Evolutionary conservation across 371 early-diverging fungal species (phyloP).

Genomic region (Saksenaea oblongispora): DNA sequence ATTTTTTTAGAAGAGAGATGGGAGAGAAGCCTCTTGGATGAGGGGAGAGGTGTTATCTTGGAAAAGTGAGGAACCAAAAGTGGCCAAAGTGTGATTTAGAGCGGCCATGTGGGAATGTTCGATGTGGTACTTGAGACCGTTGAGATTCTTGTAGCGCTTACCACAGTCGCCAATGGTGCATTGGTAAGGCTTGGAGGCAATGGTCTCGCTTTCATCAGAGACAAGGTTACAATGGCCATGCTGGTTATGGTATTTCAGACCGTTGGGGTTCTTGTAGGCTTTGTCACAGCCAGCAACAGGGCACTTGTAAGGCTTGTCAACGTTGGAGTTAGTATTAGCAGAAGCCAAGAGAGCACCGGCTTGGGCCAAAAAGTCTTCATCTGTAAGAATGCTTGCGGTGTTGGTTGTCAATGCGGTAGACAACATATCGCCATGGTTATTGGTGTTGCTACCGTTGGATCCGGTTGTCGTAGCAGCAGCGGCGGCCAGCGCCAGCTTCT

Average conservation of each 20-base stretch:
- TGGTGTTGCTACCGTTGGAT: background rate
- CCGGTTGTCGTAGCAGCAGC: background rate
- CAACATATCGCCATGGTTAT: slow-evolving; percentile 15
- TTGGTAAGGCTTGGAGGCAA: slow-evolving; percentile 74
- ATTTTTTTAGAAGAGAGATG: slow-evolving; percentile 18
- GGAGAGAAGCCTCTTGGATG: slow-evolving; percentile 16
- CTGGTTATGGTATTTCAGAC: slow-evolving; percentile 94
- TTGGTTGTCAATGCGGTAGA: slow-evolving; percentile 17
- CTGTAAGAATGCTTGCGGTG: slow-evolving; percentile 22
- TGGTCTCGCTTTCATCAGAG: slow-evolving; percentile 45
- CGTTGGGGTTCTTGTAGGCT: slow-evolving; percentile 98
- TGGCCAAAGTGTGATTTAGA: slow-evolving; percentile 48
- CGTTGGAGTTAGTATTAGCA: slow-evolving; percentile 35
- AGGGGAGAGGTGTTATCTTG: slow-evolving; percentile 18
- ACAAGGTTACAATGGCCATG: slow-evolving; percentile 75
- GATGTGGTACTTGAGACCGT: slow-evolving; percentile 97
- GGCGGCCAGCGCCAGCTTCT: slow-evolving; percentile 44
- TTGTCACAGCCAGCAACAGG: slow-evolving; percentile 91
- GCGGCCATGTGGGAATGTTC: slow-evolving; percentile 80
- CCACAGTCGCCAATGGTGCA: slow-evolving; percentile 54
- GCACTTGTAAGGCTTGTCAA: slow-evolving; percentile 84
- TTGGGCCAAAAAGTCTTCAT: slow-evolving; percentile 54
- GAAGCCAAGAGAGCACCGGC: slow-evolving; percentile 50
- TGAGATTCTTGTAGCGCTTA: slow-evolving; percentile 75
- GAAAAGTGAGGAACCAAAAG: slow-evolving; percentile 43